Evolutionary conservation across 345 rosid genomes (phyloP), one percentile per base, ranked within the genome.

Genomic region (Citrus trifoliata): DNA sequence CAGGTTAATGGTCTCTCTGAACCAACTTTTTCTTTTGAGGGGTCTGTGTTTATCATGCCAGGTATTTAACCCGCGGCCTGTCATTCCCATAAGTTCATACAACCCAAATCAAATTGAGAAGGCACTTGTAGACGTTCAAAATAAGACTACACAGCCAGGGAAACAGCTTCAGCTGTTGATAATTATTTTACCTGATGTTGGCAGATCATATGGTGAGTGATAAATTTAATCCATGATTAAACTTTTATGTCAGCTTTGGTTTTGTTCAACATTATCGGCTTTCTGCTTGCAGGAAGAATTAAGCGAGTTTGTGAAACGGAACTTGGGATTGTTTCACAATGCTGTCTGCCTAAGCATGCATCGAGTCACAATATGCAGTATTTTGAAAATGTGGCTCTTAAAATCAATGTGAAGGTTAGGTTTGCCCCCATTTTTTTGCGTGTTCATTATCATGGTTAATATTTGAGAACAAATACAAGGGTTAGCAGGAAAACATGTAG

Each of bases 331-430:
- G 89, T 95, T 33, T 85, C 96, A 1, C 98, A 95, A 58, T 95
- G 98, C 60, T 87, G 93, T 71, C 88, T 85, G 74, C 96, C 98
- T 8, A 76, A 2, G 21, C 79, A 90, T 22, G 93, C 79, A 14
- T 0, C 33, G 12, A 89, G 67, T 48, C 78, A 80, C 14, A 80
- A 21, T 37, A 80, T 71, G 48, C 97, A 92, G 66, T 95, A 91
- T 71, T 46, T 89, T 42, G 96, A 90, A 76, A 95, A 91, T 79
- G 79, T 92, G 1, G 38, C 98, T 0, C 76, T 95, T 53, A 93
- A 93, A 83, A 90, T 93, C 9, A 95, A 95, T 82, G 98, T 92
- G 16, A 95, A 95, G 97, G 98, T 92, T 74, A 60, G 77, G 22
- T 55, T 28, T 24, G 24, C 24, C 56, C 56, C 21, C 77, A 60